Base-by-base conservation (phyloP, 2,329 filamentous ascomycete species). In the Knufia petricola region DNA sequence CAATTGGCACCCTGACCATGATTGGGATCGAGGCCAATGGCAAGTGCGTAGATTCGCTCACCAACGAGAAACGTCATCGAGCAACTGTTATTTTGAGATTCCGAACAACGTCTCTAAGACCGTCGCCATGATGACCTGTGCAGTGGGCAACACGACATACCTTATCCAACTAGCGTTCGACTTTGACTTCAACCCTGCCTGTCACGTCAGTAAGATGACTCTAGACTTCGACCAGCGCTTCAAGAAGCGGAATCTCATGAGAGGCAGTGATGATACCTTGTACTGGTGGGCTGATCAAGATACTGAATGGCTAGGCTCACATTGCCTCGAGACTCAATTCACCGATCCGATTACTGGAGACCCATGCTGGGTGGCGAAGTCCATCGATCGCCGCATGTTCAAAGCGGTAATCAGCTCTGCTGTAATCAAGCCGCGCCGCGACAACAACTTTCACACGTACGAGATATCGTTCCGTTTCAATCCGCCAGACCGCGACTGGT, bases 181-280 rank as follows among this genome's bases (percentile, higher is more conserved):
- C 23, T 47, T 47, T 17, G 44, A 47, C 21, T 47, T 47, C 32
- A 47, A 47, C 34, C 44, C 44, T 19, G 17, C 15, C 24, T 37
- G 32, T 13, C 44, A 47, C 21, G 23, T 47, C 3, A 47, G 44
- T 21, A 47, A 38, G 34, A 39, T 47, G 32, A 47, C 44, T 23
- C 26, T 38, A 13, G 44, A 47, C 44, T 47, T 47, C 24, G 13
- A 13, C 21, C 32, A 47, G 23, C 44, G 44, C 32, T 47, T 47
- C 34, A 10, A 34, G 3, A 32, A 30, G n/a, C n/a, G n/a, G 4
- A 31, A 20, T 8, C 15, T 15, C 8, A 13, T 26, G 7, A n/a
- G 21, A 21, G 44, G 19, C 8, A 32, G 4, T 3, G 44, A 47
- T 13, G 44, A 47, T 15, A 17, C 4, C 17, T 23, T 13, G 13